Evolutionary conservation across 2,329 filamentous ascomycete species (phyloP), one percentile per base, ranked within the genome.

Genomic region (Cordyceps farinosa): DNA sequence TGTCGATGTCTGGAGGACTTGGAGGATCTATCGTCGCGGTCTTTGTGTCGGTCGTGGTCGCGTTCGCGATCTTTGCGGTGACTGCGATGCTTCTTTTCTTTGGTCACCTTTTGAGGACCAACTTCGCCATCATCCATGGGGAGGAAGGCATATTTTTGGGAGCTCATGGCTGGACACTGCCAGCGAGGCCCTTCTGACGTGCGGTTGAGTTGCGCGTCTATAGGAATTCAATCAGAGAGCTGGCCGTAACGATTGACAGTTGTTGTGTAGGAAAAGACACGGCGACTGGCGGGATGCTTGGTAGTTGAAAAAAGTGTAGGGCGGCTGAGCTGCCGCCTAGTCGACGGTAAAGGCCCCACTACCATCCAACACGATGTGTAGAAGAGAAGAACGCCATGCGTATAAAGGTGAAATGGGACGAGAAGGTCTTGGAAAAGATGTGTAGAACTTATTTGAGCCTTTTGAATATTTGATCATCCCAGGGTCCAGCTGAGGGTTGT

Each of bases 81-180:
- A 61, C 78, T 75, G 65, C 73, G 77, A 58, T 73, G 73, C 71
- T 80, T 82, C 72, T 79, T 81, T 64, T 82, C 79, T 66, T 78
- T 79, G 58, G 81, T 75, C 62, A 82, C 82, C 64, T 81, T 81
- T 57, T 82, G 79, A 30, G 81, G 81, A 1, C 81, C 80, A n/a
- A 86, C 79, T 66, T 86, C 85, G 40, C 83, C 83, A 11, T 86
- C 85, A 64, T 86, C 86, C 87, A 90, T 90, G 8, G 87, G 82
- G 66, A 90, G 75, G 68, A 90, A 84, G 8, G 87, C 85, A 72
- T 89, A 90, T 69, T 83, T 85, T 73, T 88, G 88, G 53, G 79
- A 78, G 65, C 78, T 80, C 80, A 83, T 83, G 63, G 53, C 38
- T 42, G 30, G 34, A 3, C 27, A n/a, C 15, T 30, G 36, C 45